These are phyloP conservation scores for Hypoxylon lenormandii DNA, from an alignment of 495 filamentous ascomycete genomes.

Conservation along the genomic window DNA sequence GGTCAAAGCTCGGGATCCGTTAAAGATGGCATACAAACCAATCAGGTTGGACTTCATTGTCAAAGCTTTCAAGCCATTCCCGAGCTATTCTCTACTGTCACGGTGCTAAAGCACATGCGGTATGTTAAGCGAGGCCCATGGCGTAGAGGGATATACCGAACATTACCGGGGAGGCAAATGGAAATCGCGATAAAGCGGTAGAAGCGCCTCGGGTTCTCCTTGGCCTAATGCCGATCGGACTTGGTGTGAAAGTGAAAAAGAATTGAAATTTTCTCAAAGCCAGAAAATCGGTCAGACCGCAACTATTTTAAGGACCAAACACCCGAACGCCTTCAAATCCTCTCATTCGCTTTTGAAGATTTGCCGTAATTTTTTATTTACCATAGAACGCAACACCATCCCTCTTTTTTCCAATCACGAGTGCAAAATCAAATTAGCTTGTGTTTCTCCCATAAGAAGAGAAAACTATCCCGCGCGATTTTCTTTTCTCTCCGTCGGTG, in stretches of 20 bases:
- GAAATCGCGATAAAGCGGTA: slow-evolving; percentile 30
- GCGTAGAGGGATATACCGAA: slow-evolving; percentile 30
- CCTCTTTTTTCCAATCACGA: slow-evolving; percentile 9
- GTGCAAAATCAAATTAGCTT: slow-evolving; percentile 12
- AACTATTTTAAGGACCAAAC: slow-evolving; percentile 32
- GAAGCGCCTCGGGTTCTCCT: neutral
- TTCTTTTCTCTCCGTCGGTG: slow-evolving; percentile 9
- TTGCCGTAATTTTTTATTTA: neutral
- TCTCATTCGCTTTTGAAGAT: slow-evolving; percentile 4
- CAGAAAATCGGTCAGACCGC: slow-evolving; percentile 21
- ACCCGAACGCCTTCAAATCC: slow-evolving; percentile 16
- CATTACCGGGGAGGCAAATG: slow-evolving; percentile 34
- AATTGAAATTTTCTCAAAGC: slow-evolving; percentile 35
- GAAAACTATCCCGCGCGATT: slow-evolving; percentile 1
- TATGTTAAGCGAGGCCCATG: slow-evolving; percentile 9
- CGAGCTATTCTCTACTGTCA: slow-evolving; percentile 46
- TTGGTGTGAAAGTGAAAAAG: slow-evolving; percentile 11
- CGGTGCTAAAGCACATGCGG: slow-evolving; percentile 23
- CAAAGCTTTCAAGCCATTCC: slow-evolving; percentile 28
- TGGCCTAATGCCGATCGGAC: slow-evolving; percentile 33
- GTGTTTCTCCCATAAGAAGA: slow-evolving; percentile 6
- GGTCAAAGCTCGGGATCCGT: slow-evolving; percentile 34
- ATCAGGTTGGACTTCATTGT: slow-evolving; percentile 15
- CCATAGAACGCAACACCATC: slow-evolving; percentile 36
- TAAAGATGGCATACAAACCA: slow-evolving; percentile 9